phyloP scores from a whole-genome alignment of 441 rosid species.

The Populus tomentosa region DNA sequence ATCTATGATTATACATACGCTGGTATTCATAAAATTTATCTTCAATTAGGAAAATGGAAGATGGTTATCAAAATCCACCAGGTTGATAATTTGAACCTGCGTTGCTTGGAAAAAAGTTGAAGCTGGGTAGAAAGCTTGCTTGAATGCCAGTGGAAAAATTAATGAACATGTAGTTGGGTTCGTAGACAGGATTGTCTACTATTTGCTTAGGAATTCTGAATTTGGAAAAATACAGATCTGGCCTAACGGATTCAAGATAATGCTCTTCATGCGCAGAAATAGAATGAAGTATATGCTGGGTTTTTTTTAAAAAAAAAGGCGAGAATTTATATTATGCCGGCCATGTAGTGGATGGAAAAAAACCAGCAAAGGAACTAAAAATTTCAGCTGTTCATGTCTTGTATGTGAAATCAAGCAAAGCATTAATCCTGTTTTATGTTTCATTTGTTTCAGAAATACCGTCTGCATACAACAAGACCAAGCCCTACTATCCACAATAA shows the following conservation, averaged over 20 bases:
- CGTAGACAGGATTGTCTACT: neutral
- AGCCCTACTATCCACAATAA: conserved; percentile 39
- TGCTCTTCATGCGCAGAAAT: neutral
- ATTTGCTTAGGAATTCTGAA: neutral
- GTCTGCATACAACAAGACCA: conserved; percentile 86
- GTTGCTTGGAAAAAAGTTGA: neutral
- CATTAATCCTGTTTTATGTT: neutral
- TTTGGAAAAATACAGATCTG: neutral
- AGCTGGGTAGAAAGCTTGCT: neutral
- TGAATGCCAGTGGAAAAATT: neutral
- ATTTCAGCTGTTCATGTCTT: neutral
- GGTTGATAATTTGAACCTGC: neutral
- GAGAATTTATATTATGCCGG: no score
- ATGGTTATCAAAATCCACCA: neutral
- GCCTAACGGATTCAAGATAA: neutral
- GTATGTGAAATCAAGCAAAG: neutral
- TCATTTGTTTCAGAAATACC: conserved; percentile 61
- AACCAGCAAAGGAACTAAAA: no score
- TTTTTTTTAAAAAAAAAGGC: no score
- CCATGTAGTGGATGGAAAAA: no score
- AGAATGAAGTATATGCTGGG: neutral
- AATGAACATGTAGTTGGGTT: neutral
- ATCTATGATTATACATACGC: neutral
- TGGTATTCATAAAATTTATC: neutral
- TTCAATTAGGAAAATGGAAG: neutral